phyloP scores from a whole-genome alignment of 805 yeast species.

The Pichia rugopelliculosa region DNA sequence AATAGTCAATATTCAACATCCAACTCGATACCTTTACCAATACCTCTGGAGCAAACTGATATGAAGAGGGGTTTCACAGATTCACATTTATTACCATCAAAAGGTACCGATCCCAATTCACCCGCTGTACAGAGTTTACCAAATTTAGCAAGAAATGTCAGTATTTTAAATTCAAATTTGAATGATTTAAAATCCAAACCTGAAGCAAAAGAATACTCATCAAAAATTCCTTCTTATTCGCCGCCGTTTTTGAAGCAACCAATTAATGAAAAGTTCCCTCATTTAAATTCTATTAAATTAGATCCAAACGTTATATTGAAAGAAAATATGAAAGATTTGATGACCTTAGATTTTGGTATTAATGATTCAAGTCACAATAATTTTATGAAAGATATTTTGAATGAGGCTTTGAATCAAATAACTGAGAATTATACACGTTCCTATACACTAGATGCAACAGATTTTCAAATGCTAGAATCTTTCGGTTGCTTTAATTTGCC shows the following conservation, averaged over 20 bases:
- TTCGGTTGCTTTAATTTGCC: constrained; percentile 71
- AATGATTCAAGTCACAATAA: constrained; percentile 3
- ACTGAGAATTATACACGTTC: constrained; percentile 14
- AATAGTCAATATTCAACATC: not conserved
- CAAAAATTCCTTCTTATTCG: constrained; percentile 5
- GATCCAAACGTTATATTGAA: constrained; percentile 21
- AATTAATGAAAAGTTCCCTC: constrained; percentile 18
- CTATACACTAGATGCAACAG: constrained; percentile 31
- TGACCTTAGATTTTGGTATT: constrained; percentile 10
- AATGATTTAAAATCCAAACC: constrained; percentile 1
- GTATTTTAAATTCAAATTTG: constrained; percentile 5
- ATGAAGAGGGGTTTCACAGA: not conserved
- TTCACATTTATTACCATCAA: not conserved
- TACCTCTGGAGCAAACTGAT: not conserved
- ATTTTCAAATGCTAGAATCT: constrained; percentile 53
- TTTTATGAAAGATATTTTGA: constrained; percentile 22
- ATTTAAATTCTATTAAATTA: constrained; percentile 17
- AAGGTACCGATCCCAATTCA: no score
- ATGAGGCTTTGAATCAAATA: constrained; percentile 15
- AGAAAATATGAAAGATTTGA: constrained; percentile 13
- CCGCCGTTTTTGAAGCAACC: constrained; percentile 16
- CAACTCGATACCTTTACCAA: not conserved
- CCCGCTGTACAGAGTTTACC: not conserved
- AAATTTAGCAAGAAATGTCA: not conserved
- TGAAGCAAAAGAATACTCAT: not conserved